Evolutionary conservation across 768 basidiomycete species (phyloP).

Genomic region (Leccinum arenicola): DNA sequence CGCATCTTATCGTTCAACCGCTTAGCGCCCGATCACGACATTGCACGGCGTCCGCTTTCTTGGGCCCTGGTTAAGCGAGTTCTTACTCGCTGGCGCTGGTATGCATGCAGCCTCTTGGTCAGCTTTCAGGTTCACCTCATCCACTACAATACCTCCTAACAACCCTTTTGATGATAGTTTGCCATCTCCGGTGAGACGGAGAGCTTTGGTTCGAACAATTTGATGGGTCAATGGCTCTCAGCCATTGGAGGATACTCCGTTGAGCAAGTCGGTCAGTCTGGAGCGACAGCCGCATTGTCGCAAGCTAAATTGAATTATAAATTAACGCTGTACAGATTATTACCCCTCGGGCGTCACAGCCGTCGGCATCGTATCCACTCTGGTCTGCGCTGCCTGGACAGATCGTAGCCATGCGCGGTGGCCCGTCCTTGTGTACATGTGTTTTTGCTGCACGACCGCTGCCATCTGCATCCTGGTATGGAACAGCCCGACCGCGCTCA

Average conservation of each 20-base stretch:
- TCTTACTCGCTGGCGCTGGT: constrained; percentile 63
- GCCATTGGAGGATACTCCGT: constrained; percentile 59
- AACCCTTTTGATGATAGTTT: constrained; percentile 40
- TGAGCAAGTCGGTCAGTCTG: constrained; percentile 51
- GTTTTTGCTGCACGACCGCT: constrained; percentile 49
- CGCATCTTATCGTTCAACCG: constrained; percentile 51
- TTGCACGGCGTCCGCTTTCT: constrained; percentile 41
- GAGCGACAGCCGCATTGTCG: not conserved
- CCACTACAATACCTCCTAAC: not conserved
- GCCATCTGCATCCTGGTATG: constrained; percentile 60
- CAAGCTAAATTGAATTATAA: not conserved
- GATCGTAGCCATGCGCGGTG: constrained; percentile 56
- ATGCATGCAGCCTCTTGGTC: constrained; percentile 63
- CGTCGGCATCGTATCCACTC: constrained; percentile 60
- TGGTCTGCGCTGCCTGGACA: constrained; percentile 62
- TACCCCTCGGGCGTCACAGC: constrained; percentile 67
- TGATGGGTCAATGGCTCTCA: constrained; percentile 73
- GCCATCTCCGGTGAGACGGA: constrained; percentile 66
- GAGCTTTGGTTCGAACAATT: constrained; percentile 65
- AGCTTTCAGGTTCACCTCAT: constrained; percentile 12
- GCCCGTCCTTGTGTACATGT: constrained; percentile 67
- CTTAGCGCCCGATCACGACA: constrained; percentile 39
- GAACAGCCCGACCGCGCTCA: constrained; percentile 56
- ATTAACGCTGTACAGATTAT: constrained; percentile 35
- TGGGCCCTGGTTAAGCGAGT: constrained; percentile 48